phyloP scores from a whole-genome alignment of 805 yeast genomes.

The Saccharomycopsis sp. region DNA sequence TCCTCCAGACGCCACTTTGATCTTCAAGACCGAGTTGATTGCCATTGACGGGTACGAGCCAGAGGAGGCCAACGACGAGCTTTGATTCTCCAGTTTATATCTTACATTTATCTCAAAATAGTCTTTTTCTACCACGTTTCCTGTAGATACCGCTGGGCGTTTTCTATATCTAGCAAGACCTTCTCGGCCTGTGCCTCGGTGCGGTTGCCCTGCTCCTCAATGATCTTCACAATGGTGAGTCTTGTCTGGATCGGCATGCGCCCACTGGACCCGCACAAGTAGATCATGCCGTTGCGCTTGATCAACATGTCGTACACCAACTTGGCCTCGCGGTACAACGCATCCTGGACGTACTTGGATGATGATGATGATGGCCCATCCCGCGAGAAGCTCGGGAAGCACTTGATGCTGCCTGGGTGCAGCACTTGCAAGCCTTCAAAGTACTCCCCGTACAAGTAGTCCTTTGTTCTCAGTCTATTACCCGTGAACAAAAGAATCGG shows the following conservation, averaged over 20 bases:
- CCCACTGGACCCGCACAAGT: conserved; percentile 90
- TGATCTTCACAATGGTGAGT: conserved; percentile 60
- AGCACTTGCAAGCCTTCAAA: conserved; percentile 35
- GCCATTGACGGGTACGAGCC: conserved; percentile 28
- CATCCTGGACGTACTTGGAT: conserved; percentile 71
- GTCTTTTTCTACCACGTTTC: conserved; percentile 77
- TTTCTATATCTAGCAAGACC: conserved; percentile 54
- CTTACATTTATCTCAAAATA: background rate
- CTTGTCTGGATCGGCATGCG: conserved; percentile 87
- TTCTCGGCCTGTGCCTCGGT: conserved; percentile 38
- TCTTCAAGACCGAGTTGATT: conserved; percentile 58
- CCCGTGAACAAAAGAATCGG: conserved; percentile 61
- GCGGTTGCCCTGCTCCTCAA: conserved; percentile 37
- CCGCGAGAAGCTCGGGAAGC: conserved; percentile 43
- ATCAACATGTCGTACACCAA: conserved; percentile 41
- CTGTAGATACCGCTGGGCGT: conserved; percentile 59
- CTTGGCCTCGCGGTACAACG: conserved; percentile 42
- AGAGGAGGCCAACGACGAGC: conserved; percentile 1
- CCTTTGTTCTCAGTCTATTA: conserved; percentile 55
- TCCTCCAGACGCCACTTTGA: conserved; percentile 70
- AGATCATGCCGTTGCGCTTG: conserved; percentile 51
- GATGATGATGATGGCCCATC: too few relatives aligned
- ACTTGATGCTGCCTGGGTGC: conserved; percentile 28
- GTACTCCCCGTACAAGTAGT: conserved; percentile 52
- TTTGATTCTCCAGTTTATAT: conserved; percentile 1